These are phyloP conservation scores for Penicillium sp. DNA, from an alignment of 2,329 filamentous ascomycete species.

Conservation along the genomic window DNA sequence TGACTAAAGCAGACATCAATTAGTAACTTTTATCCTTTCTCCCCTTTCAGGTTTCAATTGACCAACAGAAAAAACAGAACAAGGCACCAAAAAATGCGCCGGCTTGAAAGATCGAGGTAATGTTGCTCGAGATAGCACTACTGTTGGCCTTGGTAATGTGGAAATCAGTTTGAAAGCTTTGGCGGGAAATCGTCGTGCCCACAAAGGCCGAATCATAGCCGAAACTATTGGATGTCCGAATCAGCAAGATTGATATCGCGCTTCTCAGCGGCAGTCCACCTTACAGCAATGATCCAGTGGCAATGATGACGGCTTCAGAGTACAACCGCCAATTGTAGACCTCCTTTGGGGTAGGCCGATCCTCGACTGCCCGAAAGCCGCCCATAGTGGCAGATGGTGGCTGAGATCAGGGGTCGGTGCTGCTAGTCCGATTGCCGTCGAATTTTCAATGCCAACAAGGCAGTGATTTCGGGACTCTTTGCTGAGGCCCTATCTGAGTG, in stretches of 20 bases:
- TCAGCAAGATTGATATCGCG: conserved; percentile 13
- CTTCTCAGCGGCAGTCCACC: conserved; percentile 10
- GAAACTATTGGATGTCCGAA: conserved; percentile 40
- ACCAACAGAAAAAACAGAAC: conserved; percentile 45
- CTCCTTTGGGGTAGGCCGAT: conserved; percentile 59
- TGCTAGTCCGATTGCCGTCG: conserved; percentile 5
- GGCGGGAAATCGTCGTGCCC: conserved; percentile 57
- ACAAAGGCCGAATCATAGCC: conserved; percentile 61
- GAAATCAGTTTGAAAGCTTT: conserved; percentile 54
- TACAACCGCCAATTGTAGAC: conserved; percentile 61
- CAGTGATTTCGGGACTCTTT: neutral
- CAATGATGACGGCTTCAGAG: conserved; percentile 53
- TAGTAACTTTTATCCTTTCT: neutral
- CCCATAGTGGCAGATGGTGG: conserved; percentile 16
- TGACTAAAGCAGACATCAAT: conserved; percentile 30
- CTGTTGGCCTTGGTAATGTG: conserved; percentile 42
- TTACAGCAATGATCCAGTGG: conserved; percentile 50
- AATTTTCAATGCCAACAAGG: neutral
- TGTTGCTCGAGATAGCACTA: conserved; percentile 51
- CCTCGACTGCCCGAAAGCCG: conserved; percentile 50
- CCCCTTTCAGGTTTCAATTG: neutral
- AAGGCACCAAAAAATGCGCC: conserved; percentile 60
- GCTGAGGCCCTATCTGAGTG: conserved; percentile 6
- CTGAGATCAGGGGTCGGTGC: neutral
- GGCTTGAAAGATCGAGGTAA: conserved; percentile 55